A percentile compares a stretch with the other conserved stretches of the same genome.
Evolutionary conservation across 169 alveolate genomes (phyloP).

Genomic region (Cryptosporidium parvum): DNA sequence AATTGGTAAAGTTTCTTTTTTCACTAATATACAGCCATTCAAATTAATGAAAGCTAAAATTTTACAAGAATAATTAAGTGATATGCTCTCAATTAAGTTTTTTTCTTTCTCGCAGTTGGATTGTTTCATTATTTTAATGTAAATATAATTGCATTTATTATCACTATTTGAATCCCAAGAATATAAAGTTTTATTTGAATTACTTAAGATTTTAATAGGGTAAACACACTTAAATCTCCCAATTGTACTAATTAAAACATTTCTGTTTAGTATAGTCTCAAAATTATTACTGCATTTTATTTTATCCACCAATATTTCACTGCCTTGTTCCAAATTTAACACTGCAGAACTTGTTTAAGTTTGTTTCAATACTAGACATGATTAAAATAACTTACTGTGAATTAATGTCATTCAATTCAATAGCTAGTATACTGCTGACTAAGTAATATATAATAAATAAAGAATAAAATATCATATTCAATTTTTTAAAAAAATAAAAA

Average conservation of each 20-base stretch:
- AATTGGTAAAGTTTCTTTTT: neutral
- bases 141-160: slow-evolving; percentile 6
- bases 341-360: slow-evolving; percentile 9
- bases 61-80: slow-evolving; percentile 2
- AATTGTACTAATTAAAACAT: slow-evolving; percentile 16
- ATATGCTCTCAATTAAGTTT: neutral
- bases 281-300: slow-evolving; percentile 26
- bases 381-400: slow-evolving; percentile 11
- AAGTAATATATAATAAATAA: slow-evolving; percentile 3
- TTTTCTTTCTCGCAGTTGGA: neutral
- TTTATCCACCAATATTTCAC: neutral
- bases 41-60: slow-evolving; percentile 10
- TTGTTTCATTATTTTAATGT: neutral
- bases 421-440: neutral
- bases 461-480: slow-evolving; percentile 13
- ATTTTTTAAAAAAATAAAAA: neutral
- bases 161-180: slow-evolving; percentile 1
- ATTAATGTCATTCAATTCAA: slow-evolving; percentile 15
- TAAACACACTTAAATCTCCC: slow-evolving; percentile 38
- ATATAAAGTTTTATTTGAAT: slow-evolving; percentile 16
- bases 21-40: neutral
- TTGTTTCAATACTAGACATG: neutral
- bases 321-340: slow-evolving; percentile 9
- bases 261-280: neutral
- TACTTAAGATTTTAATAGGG: neutral